Evolutionary conservation across 352 stramenopile genomes (phyloP).

Genomic region (Globisporangium recalcitrans): DNA sequence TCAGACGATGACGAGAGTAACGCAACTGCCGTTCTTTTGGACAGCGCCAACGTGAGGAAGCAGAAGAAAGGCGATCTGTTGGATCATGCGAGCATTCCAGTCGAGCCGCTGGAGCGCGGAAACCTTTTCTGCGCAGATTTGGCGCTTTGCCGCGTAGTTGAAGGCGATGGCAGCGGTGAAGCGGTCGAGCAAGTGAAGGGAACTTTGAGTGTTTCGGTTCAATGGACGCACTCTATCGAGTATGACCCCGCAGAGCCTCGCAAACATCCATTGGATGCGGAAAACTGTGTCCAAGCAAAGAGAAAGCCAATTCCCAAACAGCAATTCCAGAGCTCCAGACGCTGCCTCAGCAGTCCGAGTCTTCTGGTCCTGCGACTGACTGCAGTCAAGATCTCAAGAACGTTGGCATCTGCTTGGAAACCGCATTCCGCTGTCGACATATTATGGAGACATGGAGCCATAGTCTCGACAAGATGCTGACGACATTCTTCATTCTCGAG

Average conservation of each 20-base stretch:
- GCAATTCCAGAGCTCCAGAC: background rate
- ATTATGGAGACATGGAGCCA: conserved; percentile 1
- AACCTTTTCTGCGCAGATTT: conserved; percentile 38
- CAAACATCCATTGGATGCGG: background rate
- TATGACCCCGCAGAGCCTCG: background rate
- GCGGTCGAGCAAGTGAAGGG: conserved; percentile 29
- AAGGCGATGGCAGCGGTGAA: conserved; percentile 12
- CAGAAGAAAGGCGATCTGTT: conserved; percentile 35
- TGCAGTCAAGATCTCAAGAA: conserved; percentile 5
- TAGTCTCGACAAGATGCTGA: conserved; percentile 2
- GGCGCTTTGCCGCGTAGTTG: conserved; percentile 17
- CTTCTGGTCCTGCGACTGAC: background rate
- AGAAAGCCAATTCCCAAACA: conserved; percentile 23
- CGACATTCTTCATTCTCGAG: conserved; percentile 9
- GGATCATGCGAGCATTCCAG: conserved; percentile 30
- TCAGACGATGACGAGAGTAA: conserved; percentile 14
- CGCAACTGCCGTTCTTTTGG: background rate
- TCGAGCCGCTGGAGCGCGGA: conserved; percentile 42
- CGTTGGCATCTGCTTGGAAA: background rate
- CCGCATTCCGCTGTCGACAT: conserved; percentile 2
- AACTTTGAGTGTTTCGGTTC: conserved; percentile 41
- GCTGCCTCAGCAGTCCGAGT: background rate
- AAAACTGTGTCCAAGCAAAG: conserved; percentile 6
- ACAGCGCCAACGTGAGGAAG: background rate
- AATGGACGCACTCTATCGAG: conserved; percentile 41